A percentile compares a stretch with the other conserved stretches of the same genome.
These are phyloP conservation scores for Centella asiatica DNA, from an alignment of 129 eudicot species.

Conservation along the genomic window DNA sequence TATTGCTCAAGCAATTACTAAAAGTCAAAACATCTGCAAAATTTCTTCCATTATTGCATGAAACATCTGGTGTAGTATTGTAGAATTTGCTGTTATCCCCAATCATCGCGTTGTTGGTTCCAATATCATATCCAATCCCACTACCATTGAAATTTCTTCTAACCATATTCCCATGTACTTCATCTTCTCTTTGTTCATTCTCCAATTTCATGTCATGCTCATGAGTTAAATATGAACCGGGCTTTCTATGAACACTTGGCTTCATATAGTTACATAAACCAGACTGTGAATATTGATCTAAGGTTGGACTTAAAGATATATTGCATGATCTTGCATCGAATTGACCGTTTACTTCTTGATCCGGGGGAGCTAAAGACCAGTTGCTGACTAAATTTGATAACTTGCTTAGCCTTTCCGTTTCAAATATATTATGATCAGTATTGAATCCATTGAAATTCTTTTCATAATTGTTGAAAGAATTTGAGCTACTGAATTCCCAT, in stretches of 20 bases:
- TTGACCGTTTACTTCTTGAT: conserved; percentile 31
- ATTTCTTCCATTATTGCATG: conserved; percentile 28
- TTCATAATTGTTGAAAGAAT: conserved; percentile 30
- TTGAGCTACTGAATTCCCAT: conserved; percentile 37
- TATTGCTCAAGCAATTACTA: conserved; percentile 25
- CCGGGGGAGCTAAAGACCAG: conserved; percentile 38
- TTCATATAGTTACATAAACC: background rate
- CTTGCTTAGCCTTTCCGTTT: conserved; percentile 23
- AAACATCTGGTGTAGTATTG: conserved; percentile 22
- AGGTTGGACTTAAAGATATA: conserved; percentile 9
- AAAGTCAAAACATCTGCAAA: conserved; percentile 35
- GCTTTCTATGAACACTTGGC: background rate
- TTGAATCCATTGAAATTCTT: conserved; percentile 29
- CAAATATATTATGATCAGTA: conserved; percentile 26
- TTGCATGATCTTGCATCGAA: conserved; percentile 22
- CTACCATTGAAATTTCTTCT: conserved; percentile 18
- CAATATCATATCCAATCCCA: conserved; percentile 24
- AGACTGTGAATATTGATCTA: conserved; percentile 10
- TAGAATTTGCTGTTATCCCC: conserved; percentile 32
- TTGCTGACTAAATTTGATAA: conserved; percentile 20
- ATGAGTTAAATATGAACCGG: conserved; percentile 2
- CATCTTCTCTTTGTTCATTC: conserved; percentile 25
- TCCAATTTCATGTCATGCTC: conserved; percentile 27
- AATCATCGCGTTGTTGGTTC: conserved; percentile 14
- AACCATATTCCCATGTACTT: conserved; percentile 18